A percentile compares a stretch with the other conserved stretches of the same genome.
These are phyloP conservation scores for Candida mattraensis DNA, from an alignment of 805 yeast genomes.

Conservation along the genomic window DNA sequence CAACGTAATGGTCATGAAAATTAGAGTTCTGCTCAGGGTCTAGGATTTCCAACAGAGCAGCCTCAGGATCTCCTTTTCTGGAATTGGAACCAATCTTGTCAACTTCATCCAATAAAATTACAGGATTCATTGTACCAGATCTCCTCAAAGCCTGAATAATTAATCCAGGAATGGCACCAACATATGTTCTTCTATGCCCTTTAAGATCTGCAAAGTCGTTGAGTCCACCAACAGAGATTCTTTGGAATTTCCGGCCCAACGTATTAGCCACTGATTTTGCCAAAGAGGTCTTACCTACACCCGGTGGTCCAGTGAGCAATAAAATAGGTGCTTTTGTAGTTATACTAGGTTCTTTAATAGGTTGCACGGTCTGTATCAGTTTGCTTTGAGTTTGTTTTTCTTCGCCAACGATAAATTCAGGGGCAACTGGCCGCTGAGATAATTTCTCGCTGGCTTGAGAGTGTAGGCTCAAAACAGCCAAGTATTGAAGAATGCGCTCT, in stretches of 20 bases:
- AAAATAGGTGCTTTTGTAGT: slow-evolving; percentile 62
- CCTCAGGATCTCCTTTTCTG: slow-evolving; percentile 76
- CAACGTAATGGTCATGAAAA: slow-evolving; percentile 80
- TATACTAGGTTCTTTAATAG: not conserved
- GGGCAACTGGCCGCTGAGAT: too few relatives aligned
- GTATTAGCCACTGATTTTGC: slow-evolving; percentile 80
- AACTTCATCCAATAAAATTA: slow-evolving; percentile 79
- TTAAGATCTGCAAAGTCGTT: slow-evolving; percentile 87
- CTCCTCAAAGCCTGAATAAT: slow-evolving; percentile 74
- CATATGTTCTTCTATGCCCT: slow-evolving; percentile 89
- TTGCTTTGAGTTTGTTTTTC: not conserved
- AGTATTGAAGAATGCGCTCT: slow-evolving; percentile 71
- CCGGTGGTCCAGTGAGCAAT: slow-evolving; percentile 88
- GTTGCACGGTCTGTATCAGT: not conserved
- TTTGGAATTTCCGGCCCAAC: slow-evolving; percentile 70
- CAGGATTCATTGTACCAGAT: slow-evolving; percentile 77
- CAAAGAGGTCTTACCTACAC: slow-evolving; percentile 87
- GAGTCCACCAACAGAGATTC: slow-evolving; percentile 84
- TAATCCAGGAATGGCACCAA: slow-evolving; percentile 90
- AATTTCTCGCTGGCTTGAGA: slow-evolving; percentile 20
- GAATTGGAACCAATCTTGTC: slow-evolving; percentile 51
- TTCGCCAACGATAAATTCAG: slow-evolving; percentile 9
- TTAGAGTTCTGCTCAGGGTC: slow-evolving; percentile 86
- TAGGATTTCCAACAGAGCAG: slow-evolving; percentile 81
- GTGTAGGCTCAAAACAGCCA: slow-evolving; percentile 71